Percentiles rank a stretch among this genome's conserved stretches.
These are phyloP conservation scores for Suillus tomentosus DNA, from an alignment of 768 basidiomycete species.

Conservation along the genomic window DNA sequence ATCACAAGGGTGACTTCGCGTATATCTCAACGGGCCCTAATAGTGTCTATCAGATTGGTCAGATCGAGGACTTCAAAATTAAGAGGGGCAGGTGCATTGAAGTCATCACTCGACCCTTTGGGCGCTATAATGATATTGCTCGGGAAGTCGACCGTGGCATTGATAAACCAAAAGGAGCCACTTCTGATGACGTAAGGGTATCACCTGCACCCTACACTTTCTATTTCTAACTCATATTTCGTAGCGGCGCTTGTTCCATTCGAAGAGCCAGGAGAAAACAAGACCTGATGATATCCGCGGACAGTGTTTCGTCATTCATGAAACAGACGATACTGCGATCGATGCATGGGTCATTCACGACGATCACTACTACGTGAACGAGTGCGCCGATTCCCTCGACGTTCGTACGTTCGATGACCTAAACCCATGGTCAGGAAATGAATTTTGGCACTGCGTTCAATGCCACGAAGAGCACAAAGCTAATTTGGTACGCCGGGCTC, in stretches of 20 bases:
- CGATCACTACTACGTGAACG: conserved; percentile 62
- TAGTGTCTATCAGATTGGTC: conserved; percentile 50
- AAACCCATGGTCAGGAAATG: conserved; percentile 25
- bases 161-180: conserved; percentile 19
- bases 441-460: conserved; percentile 39
- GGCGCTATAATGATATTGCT: conserved; percentile 46
- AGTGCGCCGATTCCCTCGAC: conserved; percentile 24
- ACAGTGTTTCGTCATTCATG: conserved; percentile 49
- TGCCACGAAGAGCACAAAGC: conserved; percentile 42
- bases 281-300: conserved; percentile 51
- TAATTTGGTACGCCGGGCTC: conserved; percentile 29
- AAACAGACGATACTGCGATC: conserved; percentile 33
- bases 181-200: conserved; percentile 45
- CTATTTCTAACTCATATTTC: conserved; percentile 14
- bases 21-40: conserved; percentile 45
- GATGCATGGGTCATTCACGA: conserved; percentile 48
- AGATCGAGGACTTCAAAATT: conserved; percentile 47
- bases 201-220: conserved; percentile 6
- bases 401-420: conserved; percentile 25
- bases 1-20: conserved; percentile 63
- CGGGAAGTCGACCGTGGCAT: conserved; percentile 19
- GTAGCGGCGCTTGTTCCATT: conserved; percentile 45
- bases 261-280: conserved; percentile 27
- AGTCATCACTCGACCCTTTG: conserved; percentile 44
- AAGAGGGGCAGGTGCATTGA: conserved; percentile 26